These are phyloP conservation scores for Populus hybrid DNA, from an alignment of 441 rosid genomes.

Conservation along the genomic window DNA sequence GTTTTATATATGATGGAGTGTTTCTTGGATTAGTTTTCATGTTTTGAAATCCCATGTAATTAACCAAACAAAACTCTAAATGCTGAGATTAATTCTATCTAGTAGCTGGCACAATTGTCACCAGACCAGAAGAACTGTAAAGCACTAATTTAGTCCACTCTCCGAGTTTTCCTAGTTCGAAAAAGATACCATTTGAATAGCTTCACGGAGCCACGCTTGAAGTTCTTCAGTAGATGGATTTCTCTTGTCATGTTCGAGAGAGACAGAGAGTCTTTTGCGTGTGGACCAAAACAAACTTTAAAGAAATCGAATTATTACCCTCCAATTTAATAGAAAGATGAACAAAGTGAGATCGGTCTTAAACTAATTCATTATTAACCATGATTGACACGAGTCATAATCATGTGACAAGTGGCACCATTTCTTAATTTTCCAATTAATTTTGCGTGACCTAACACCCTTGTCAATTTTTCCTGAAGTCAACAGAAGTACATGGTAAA, in stretches of 20 bases:
- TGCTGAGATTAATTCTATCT: not conserved
- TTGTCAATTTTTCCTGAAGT: not conserved
- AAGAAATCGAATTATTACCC: not conserved
- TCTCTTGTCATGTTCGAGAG: conserved; percentile 1
- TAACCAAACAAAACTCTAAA: not conserved
- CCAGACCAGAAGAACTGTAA: not conserved
- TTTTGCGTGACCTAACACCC: not conserved
- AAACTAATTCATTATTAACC: not conserved
- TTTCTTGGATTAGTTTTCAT: not conserved
- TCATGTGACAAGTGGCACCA: not conserved
- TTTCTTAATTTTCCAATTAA: not conserved
- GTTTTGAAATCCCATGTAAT: not conserved
- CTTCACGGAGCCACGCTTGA: not conserved
- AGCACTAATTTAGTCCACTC: not conserved
- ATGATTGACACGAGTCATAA: conserved; percentile 8
- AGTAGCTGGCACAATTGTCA: not conserved
- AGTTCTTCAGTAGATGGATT: not conserved
- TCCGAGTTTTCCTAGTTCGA: not conserved
- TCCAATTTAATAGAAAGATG: not conserved
- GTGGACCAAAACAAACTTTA: not conserved
- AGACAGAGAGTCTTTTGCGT: not conserved
- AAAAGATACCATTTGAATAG: not conserved
- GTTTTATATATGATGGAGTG: not conserved
- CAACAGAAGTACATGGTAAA: not conserved
- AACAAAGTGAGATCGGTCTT: not conserved